Conservation (phyloP, 1,139 yeast species). For the Suhomyces coccinellae region DNA sequence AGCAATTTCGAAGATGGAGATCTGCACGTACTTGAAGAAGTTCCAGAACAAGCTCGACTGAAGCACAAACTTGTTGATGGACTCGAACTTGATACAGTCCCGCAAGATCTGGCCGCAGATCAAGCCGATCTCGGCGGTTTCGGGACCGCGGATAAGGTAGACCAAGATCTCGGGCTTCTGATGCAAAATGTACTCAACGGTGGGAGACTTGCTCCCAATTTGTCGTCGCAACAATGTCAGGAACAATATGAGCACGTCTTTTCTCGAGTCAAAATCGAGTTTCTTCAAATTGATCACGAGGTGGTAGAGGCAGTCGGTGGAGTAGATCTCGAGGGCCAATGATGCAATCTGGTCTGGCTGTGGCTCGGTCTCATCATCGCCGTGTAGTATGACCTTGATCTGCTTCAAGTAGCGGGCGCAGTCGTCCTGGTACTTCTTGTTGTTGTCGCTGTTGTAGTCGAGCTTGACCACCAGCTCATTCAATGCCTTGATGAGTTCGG, state of each 20-base stretch:
- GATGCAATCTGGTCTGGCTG: slow-evolving; percentile 75
- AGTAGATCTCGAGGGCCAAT: slow-evolving; percentile 72
- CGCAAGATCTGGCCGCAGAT: slow-evolving; percentile 78
- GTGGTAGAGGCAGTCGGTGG: slow-evolving; percentile 66
- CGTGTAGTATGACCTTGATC: slow-evolving; percentile 67
- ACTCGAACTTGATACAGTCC: slow-evolving; percentile 82
- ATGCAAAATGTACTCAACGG: slow-evolving; percentile 76
- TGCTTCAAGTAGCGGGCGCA: slow-evolving; percentile 67
- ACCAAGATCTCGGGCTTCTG: slow-evolving; percentile 63
- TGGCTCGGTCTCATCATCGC: slow-evolving; percentile 70
- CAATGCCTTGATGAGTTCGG: slow-evolving; percentile 73
- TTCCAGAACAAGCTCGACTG: slow-evolving; percentile 69
- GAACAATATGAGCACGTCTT: slow-evolving; percentile 75
- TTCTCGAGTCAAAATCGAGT: slow-evolving; percentile 86
- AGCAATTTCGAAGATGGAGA: slow-evolving; percentile 81
- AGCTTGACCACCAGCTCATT: slow-evolving; percentile 72
- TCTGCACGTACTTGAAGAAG: slow-evolving; percentile 74
- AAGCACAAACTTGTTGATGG: slow-evolving; percentile 59
- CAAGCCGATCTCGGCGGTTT: slow-evolving; percentile 68
- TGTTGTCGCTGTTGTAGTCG: slow-evolving; percentile 54
- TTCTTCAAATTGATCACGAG: slow-evolving; percentile 58
- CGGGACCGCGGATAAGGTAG: slow-evolving; percentile 68
- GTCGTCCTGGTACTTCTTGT: slow-evolving; percentile 73
- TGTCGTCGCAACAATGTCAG: slow-evolving; percentile 78
- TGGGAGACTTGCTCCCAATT: slow-evolving; percentile 74